Conservation (phyloP, 495 filamentous ascomycete species). For the Monascus purpureus region DNA sequence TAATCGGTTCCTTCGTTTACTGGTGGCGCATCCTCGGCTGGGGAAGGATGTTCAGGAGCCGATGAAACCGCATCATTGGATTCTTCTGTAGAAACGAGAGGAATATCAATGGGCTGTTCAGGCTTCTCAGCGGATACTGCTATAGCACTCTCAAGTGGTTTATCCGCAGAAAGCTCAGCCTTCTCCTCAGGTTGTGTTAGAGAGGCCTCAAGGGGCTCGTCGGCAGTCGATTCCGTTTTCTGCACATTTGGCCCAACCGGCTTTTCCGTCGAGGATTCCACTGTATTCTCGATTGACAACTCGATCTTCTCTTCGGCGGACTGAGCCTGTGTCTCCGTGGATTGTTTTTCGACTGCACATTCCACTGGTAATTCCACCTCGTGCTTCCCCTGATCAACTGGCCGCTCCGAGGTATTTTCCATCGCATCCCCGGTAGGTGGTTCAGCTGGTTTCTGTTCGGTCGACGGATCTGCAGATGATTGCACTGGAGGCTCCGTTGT, state of each 20-base stretch:
- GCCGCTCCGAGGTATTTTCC: too few species aligned
- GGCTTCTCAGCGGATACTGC: conserved; percentile 3
- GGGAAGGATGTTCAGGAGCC: neutral
- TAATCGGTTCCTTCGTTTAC: too few species aligned
- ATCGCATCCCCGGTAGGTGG: neutral
- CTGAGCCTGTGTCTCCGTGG: too few species aligned
- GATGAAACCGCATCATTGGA: neutral
- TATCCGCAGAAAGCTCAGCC: neutral
- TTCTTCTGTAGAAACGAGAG: neutral
- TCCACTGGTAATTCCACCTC: too few species aligned
- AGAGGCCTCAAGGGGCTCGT: too few species aligned
- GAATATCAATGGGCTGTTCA: neutral
- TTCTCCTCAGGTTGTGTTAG: too few species aligned
- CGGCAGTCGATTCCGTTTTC: neutral
- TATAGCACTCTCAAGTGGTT: neutral
- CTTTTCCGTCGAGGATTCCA: neutral
- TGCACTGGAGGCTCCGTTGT: too few species aligned
- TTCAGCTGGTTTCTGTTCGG: neutral
- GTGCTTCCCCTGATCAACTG: too few species aligned
- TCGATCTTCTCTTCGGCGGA: too few species aligned
- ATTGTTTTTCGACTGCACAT: too few species aligned
- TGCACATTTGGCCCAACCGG: neutral
- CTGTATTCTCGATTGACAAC: neutral
- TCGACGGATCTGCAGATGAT: too few species aligned
- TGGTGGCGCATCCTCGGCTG: too few species aligned